phyloP scores from a whole-genome alignment of 306 rosid species.

The Luffa aegyptiaca region DNA sequence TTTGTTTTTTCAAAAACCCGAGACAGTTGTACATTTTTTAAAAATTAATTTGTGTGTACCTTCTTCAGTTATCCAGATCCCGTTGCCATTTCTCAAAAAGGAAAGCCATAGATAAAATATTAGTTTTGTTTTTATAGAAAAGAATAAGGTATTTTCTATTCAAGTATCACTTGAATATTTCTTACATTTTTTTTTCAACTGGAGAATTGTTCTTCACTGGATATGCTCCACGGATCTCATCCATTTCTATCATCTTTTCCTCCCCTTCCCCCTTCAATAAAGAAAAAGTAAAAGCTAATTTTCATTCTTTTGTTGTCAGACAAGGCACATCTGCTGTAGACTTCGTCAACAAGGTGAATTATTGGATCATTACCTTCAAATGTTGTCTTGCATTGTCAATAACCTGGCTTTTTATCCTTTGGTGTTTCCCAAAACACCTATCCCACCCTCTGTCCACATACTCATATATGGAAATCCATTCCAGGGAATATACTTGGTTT shows the following conservation, averaged over 20 bases:
- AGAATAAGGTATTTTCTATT: background rate
- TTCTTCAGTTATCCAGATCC: background rate
- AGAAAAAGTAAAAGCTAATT: too few species aligned
- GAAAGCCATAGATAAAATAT: background rate
- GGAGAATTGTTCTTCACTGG: background rate
- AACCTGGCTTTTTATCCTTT: background rate
- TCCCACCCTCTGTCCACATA: too few species aligned
- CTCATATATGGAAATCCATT: too few species aligned
- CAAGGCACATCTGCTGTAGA: constrained; percentile 61
- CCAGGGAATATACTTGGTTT: too few species aligned
- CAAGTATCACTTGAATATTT: background rate
- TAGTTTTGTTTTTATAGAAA: background rate
- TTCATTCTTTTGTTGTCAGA: too few species aligned
- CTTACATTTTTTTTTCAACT: too few species aligned
- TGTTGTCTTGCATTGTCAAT: background rate
- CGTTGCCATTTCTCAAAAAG: background rate
- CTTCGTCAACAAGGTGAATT: constrained; percentile 59
- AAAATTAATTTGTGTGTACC: background rate
- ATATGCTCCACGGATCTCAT: background rate
- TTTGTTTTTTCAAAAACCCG: background rate
- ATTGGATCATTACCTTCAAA: background rate
- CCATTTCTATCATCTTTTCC: too few species aligned
- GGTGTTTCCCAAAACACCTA: background rate
- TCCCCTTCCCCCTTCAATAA: too few species aligned
- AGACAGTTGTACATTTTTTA: background rate